phyloP scores from a whole-genome alignment of 257 asterid genomes.

The Coffea eugenioides region DNA sequence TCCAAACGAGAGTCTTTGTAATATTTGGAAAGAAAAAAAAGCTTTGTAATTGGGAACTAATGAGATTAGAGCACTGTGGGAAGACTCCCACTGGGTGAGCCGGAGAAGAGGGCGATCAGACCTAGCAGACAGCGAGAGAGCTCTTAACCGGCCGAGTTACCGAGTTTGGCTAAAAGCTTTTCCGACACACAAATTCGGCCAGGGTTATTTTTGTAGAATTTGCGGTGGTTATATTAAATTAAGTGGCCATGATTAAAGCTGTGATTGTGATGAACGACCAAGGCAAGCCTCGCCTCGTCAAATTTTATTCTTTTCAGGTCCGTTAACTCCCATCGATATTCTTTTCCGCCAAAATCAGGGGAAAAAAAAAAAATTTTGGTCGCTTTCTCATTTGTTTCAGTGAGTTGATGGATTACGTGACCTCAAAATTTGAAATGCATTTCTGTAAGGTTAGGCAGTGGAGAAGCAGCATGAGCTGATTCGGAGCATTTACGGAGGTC shows the following conservation, averaged over 20 bases:
- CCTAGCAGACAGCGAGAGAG: background rate
- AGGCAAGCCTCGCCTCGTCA: conserved; percentile 94
- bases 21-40: too few relatives aligned
- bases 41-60: too few relatives aligned
- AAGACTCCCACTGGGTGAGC: background rate
- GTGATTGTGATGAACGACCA: conserved; percentile 87
- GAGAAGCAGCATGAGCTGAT: conserved; percentile 95
- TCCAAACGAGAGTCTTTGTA: too few relatives aligned
- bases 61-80: background rate
- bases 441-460: conserved; percentile 48
- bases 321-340: background rate
- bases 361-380: background rate
- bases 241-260: conserved; percentile 69
- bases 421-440: conserved; percentile 19
- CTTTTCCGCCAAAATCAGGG: background rate
- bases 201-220: too few relatives aligned
- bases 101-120: background rate
- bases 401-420: conserved; percentile 1
- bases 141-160: background rate
- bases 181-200: background rate
- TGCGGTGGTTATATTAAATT: background rate
- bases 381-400: background rate
- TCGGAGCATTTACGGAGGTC: conserved; percentile 76
- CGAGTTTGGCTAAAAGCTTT: background rate
- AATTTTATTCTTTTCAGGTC: conserved; percentile 81